Evolutionary conservation across 306 rosid species (phyloP), one percentile per base, ranked within the genome.

Genomic region (Prunus padus): DNA sequence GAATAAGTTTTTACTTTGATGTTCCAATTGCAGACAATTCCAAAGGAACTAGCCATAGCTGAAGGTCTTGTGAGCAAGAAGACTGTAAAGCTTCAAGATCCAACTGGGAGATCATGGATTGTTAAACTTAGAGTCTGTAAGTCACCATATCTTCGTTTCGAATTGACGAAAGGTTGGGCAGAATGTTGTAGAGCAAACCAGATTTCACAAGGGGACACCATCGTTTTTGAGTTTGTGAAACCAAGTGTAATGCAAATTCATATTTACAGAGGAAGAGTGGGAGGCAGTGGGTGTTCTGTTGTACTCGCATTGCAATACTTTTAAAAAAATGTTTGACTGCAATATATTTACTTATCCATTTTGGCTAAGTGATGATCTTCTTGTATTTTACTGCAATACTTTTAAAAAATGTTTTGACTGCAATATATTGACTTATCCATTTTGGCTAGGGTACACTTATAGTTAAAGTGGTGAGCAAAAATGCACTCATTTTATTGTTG

Each of bases 221-320:
- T 74, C 18, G 19, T 74, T 45, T 61, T 74, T 49, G 71, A 74
- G 78, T 63, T 25, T 61, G 59, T 74, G 1, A n/a, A 62, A 14
- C 33, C 30, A 28, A 10, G 45, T 62, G 28, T 61, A n/a, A 10
- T 47, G 15, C 25, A 31, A 26, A 25, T 74, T 19, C 61, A 74
- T 74, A 47, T 62, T 11, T 61, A 11, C 26, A 19, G 22, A 25
- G 61, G 12, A 60, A 45, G 18, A 30, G 22, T 25, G 19, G 8
- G 26, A 30, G 31, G 37, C 46, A 4, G 9, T 5, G 18, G 23
- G 45, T 31, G 46, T 20, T 10, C 52, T 42, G 30, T 33, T 30
- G 33, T 30, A 30, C 33, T 30, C 33, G 33, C 30, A 28, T 28
- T 28, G 30, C 30, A 28, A 28, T 28, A 28, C 30, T 28, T 28